Evolutionary conservation across 2,329 filamentous ascomycete species (phyloP).

Genomic region (Phyllosticta citribraziliensis): DNA sequence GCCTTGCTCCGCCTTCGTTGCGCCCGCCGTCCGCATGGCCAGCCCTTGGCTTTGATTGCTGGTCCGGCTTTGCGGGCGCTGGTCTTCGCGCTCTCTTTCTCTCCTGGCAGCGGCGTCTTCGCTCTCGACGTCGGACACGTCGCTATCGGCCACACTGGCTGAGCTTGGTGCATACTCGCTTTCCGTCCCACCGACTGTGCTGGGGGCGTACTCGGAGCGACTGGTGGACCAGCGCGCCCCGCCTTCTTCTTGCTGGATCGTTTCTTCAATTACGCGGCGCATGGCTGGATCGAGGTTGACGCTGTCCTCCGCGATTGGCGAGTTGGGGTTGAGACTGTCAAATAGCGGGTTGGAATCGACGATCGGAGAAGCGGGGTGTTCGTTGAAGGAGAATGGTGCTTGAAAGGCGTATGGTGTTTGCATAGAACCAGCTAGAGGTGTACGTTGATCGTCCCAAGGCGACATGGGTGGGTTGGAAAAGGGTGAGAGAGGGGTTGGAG

Average conservation of each 20-base stretch:
- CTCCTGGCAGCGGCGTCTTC: background rate
- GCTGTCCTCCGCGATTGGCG: background rate
- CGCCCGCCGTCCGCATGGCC: conserved; percentile 7
- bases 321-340: background rate
- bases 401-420: conserved; percentile 1
- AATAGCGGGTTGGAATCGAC: background rate
- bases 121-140: background rate
- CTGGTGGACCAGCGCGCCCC: conserved; percentile 9
- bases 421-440: background rate
- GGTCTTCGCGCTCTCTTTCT: background rate
- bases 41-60: conserved; percentile 1
- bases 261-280: conserved; percentile 4
- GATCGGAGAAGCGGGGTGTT: background rate
- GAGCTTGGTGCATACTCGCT: conserved; percentile 7
- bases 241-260: conserved; percentile 3
- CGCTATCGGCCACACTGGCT: conserved; percentile 2
- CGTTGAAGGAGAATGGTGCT: background rate
- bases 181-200: conserved; percentile 6
- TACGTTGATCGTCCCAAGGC: background rate
- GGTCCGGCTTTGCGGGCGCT: background rate
- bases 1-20: background rate
- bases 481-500: conserved; percentile 6
- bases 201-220: conserved; percentile 7
- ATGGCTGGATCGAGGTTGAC: conserved; percentile 3
- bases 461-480: background rate